phyloP scores from a whole-genome alignment of 768 basidiomycete species.

The Mycena latifolia region DNA sequence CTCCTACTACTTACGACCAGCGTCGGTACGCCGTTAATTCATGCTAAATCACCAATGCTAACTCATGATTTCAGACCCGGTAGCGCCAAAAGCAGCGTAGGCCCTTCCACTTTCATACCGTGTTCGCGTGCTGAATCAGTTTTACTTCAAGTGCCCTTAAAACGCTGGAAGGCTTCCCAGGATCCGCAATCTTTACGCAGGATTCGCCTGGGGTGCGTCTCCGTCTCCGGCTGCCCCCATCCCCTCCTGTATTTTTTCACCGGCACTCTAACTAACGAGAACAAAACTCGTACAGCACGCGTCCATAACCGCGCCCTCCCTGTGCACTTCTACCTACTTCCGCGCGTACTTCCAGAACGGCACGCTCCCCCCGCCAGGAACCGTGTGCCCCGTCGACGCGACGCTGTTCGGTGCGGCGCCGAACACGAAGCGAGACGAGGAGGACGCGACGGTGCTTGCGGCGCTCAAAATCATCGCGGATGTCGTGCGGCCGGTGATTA shows the following conservation, averaged over 20 bases:
- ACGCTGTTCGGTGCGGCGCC: background rate
- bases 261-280: background rate
- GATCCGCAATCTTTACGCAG: conserved; percentile 25
- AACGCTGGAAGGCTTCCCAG: conserved; percentile 9
- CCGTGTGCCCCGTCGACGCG: conserved; percentile 8
- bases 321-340: conserved; percentile 1
- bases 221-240: background rate
- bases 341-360: conserved; percentile 8
- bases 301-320: conserved; percentile 6
- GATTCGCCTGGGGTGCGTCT: conserved; percentile 21
- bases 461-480: conserved; percentile 7
- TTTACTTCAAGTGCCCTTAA: background rate
- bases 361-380: conserved; percentile 10
- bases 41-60: background rate
- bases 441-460: conserved; percentile 2
- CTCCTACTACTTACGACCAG: background rate
- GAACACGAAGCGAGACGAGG: background rate
- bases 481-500: conserved; percentile 8
- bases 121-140: background rate
- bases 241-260: background rate
- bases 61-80: background rate
- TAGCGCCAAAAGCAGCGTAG: background rate
- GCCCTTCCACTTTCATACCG: background rate
- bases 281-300: background rate
- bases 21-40: background rate